Evolutionary conservation across 2,329 filamentous ascomycete species (phyloP).

Genomic region (Gnomoniopsis smithogilvyi): DNA sequence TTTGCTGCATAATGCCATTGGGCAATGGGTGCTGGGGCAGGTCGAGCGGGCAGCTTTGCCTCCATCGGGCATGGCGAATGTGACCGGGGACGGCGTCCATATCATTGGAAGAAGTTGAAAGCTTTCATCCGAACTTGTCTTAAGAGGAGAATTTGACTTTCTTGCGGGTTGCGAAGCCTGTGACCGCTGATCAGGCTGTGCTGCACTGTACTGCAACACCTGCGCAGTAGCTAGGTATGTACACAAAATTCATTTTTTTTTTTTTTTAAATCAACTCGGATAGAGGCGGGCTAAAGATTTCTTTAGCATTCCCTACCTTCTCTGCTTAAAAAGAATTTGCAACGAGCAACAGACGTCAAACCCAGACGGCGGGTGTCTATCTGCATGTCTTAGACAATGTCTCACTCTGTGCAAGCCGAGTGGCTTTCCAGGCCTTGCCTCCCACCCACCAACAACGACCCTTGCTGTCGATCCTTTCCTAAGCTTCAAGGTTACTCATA

Average conservation of each 20-base stretch:
- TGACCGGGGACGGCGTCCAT: background rate
- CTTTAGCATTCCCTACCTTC: background rate
- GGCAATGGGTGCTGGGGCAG: conserved; percentile 22
- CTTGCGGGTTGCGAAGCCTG: background rate
- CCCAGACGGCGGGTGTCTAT: conserved; percentile 12
- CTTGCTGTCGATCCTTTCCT: conserved; percentile 12
- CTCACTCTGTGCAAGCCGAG: conserved; percentile 33
- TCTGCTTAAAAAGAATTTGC: background rate
- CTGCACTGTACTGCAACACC: too few relatives aligned
- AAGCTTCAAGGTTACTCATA: background rate
- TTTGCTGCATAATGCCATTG: conserved; percentile 32
- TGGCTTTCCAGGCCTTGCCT: conserved; percentile 23
- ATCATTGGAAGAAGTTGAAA: background rate
- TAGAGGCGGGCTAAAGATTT: background rate
- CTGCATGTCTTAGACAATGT: conserved; percentile 35
- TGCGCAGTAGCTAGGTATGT: background rate
- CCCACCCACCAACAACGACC: background rate
- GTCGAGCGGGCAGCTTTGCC: conserved; percentile 2
- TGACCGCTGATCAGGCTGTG: background rate
- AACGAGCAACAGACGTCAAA: background rate
- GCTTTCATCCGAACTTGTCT: background rate
- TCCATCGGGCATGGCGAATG: conserved; percentile 8
- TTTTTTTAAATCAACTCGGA: too few relatives aligned
- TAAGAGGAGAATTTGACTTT: background rate
- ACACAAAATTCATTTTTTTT: too few relatives aligned